Percentiles rank a stretch among this genome's conserved stretches.
phyloP scores from a whole-genome alignment of 1,284 basidiomycete genomes.

The Microbotryum lychnidis-dioicae region DNA sequence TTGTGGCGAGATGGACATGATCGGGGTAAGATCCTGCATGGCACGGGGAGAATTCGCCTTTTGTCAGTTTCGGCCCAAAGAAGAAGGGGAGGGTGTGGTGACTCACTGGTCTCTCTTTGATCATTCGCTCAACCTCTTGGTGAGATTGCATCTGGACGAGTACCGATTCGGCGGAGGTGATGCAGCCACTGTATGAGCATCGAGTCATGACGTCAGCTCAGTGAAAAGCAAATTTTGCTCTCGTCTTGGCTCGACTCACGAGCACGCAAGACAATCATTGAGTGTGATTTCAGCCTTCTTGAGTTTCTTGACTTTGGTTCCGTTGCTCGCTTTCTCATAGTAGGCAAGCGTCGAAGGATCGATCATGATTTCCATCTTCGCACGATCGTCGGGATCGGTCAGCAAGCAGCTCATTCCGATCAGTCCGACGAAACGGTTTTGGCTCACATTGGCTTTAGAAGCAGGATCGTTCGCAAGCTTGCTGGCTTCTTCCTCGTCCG shows the following conservation, averaged over 20 bases:
- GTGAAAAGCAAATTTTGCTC: slow-evolving; percentile 19
- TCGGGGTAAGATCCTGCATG: slow-evolving; percentile 51
- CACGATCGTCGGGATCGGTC: neutral
- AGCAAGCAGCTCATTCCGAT: neutral
- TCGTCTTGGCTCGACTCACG: slow-evolving; percentile 32
- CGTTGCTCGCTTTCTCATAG: slow-evolving; percentile 25
- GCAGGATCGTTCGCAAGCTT: slow-evolving; percentile 27
- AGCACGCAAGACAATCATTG: slow-evolving; percentile 75
- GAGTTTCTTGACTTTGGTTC: slow-evolving; percentile 33
- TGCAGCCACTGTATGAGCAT: slow-evolving; percentile 65
- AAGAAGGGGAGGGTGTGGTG: slow-evolving; percentile 29
- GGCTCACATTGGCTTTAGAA: slow-evolving; percentile 28
- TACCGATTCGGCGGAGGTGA: slow-evolving; percentile 94
- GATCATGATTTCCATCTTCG: slow-evolving; percentile 35
- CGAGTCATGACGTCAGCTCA: slow-evolving; percentile 32
- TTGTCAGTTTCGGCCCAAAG: too few species aligned
- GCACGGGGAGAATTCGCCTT: neutral
- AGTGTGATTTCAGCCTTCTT: slow-evolving; percentile 82
- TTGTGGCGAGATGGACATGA: slow-evolving; percentile 86
- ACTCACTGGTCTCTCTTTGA: slow-evolving; percentile 44
- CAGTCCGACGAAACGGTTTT: slow-evolving; percentile 22
- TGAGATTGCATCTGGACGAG: slow-evolving; percentile 96
- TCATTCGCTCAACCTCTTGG: slow-evolving; percentile 73
- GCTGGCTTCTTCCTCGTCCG: slow-evolving; percentile 6
- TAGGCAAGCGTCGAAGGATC: slow-evolving; percentile 28